Conservation (phyloP, 2,329 filamentous ascomycete species). For the Colletotrichum filicis region DNA sequence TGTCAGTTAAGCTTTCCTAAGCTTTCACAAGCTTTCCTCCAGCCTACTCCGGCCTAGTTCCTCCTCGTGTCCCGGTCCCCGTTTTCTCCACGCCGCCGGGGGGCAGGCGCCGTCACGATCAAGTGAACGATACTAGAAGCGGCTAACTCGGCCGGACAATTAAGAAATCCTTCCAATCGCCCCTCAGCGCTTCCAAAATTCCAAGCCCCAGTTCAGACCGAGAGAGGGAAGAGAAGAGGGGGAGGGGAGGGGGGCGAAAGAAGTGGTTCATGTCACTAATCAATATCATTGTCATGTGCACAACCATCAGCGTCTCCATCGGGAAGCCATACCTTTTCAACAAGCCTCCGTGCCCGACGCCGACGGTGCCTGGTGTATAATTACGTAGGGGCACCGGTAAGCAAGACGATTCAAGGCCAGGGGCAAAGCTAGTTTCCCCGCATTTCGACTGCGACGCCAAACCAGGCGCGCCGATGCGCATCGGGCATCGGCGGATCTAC, state of each 20-base stretch:
- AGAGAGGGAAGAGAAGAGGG: not conserved
- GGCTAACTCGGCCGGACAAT: constrained; percentile 17
- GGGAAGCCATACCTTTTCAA: not conserved
- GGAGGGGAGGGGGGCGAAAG: not conserved
- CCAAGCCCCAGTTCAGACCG: not conserved
- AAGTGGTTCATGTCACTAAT: not conserved
- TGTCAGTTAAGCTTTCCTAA: not conserved
- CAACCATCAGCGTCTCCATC: constrained; percentile 7
- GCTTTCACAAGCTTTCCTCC: not conserved
- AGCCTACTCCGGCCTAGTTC: constrained; percentile 9
- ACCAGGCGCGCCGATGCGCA: not conserved
- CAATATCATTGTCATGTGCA: not conserved
- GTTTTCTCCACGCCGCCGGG: not conserved
- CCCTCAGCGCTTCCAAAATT: not conserved
- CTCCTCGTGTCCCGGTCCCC: not conserved
- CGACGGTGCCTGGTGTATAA: not conserved
- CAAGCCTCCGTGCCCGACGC: constrained; percentile 1
- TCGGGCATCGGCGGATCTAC: constrained; percentile 32
- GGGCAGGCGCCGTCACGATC: not conserved
- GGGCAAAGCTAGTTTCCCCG: constrained; percentile 1
- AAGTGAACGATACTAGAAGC: not conserved
- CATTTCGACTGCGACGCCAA: constrained; percentile 2
- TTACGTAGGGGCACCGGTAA: not conserved
- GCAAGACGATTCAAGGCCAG: not conserved
- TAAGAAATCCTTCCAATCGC: constrained; percentile 23